Conservation (phyloP, 2,329 filamentous ascomycete species). For the Exophiala sideris region DNA sequence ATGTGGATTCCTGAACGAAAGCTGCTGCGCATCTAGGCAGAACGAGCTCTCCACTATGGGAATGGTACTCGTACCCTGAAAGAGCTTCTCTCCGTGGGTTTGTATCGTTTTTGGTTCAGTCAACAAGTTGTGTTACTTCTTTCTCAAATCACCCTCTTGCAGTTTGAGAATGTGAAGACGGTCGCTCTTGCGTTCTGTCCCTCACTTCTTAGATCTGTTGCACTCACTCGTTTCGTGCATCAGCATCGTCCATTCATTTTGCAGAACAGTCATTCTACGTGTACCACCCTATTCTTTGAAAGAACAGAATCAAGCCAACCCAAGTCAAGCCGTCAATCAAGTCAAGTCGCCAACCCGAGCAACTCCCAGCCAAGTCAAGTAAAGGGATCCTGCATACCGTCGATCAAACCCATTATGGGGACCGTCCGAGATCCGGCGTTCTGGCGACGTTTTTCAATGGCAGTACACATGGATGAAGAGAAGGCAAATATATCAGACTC, state of each 20-base stretch:
- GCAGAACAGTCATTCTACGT: background rate
- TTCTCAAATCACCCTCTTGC: constrained; percentile 8
- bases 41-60: background rate
- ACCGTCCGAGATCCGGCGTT: constrained; percentile 56
- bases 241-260: constrained; percentile 29
- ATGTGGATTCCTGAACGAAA: background rate
- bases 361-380: background rate
- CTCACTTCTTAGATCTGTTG: constrained; percentile 23
- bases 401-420: constrained; percentile 38
- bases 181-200: constrained; percentile 9
- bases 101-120: background rate
- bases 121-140: constrained; percentile 6
- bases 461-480: constrained; percentile 56
- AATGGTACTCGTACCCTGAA: background rate
- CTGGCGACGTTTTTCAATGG: constrained; percentile 59
- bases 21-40: background rate
- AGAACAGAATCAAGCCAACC: background rate
- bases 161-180: constrained; percentile 10
- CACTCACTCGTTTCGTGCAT: constrained; percentile 29
- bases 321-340: constrained; percentile 1
- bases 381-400: background rate
- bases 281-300: constrained; percentile 1
- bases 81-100: background rate
- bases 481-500: constrained; percentile 20
- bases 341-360: constrained; percentile 3